Conservation (phyloP, 768 basidiomycete species). For the Glaciozyma martinii region DNA sequence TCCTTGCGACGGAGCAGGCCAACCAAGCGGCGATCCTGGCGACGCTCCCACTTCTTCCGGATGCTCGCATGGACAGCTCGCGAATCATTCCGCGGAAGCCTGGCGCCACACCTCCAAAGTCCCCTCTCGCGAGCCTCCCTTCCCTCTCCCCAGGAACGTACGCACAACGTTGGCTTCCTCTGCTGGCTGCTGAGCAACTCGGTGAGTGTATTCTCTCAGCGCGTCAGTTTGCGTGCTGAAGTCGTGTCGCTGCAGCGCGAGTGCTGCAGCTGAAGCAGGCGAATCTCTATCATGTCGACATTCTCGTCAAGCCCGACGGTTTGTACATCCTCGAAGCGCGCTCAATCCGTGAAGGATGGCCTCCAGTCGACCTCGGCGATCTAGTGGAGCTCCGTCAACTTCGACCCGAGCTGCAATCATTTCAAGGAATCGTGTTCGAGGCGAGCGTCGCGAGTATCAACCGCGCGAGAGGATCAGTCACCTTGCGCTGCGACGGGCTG, state of each 20-base stretch:
- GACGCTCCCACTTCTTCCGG: no score
- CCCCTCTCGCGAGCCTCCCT: no score
- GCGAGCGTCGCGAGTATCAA: conserved; percentile 36
- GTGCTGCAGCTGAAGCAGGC: conserved; percentile 5
- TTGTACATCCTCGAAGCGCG: conserved; percentile 34
- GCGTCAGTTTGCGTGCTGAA: neutral
- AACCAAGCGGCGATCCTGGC: no score
- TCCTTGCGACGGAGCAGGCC: no score
- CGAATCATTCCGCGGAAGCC: no score
- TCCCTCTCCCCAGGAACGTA: no score
- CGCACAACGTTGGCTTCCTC: no score
- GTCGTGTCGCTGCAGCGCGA: neutral
- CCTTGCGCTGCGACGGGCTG: conserved; percentile 30
- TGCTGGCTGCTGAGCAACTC: neutral
- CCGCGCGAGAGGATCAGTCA: conserved; percentile 35
- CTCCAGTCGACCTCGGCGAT: conserved; percentile 38
- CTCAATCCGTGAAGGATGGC: conserved; percentile 40
- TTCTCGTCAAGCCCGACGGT: conserved; percentile 1
- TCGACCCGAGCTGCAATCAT: conserved; percentile 21
- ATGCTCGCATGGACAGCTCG: no score
- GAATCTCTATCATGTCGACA: conserved; percentile 11
- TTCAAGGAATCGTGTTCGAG: conserved; percentile 33
- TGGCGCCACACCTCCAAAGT: no score
- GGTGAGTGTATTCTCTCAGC: neutral
- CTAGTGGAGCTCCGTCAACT: conserved; percentile 37